Percentiles rank a stretch among this genome's conserved stretches.
These are phyloP conservation scores for Cinnamomum micranthum DNA, from an alignment of 164 flowering plant genomes.

Conservation along the genomic window DNA sequence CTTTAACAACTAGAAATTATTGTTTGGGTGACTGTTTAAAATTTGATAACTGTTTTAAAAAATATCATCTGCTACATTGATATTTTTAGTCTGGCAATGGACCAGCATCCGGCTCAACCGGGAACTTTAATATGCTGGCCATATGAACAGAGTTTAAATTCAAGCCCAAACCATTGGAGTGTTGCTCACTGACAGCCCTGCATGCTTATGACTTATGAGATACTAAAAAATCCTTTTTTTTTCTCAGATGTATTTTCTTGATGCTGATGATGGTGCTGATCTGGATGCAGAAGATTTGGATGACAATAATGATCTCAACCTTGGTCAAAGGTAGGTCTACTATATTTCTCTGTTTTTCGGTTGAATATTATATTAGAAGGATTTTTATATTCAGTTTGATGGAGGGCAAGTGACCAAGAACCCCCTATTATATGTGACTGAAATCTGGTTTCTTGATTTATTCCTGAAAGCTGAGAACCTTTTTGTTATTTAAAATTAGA, in stretches of 20 bases:
- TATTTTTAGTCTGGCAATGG: no score
- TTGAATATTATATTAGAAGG: conserved; percentile 5
- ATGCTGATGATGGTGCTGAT: conserved; percentile 52
- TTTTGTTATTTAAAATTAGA: background rate
- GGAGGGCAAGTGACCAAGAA: background rate
- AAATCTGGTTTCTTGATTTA: no score
- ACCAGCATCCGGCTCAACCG: background rate
- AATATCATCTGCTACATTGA: no score
- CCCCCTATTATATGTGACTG: no score
- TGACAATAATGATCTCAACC: conserved; percentile 29
- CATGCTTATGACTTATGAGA: background rate
- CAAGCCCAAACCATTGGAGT: background rate
- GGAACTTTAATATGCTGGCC: background rate
- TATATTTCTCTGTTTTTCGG: background rate
- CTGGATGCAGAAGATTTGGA: conserved; percentile 27
- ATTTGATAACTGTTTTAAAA: no score
- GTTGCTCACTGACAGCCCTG: background rate
- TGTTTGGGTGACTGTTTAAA: no score
- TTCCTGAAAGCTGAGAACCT: no score
- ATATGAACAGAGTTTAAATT: no score
- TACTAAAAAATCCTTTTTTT: background rate
- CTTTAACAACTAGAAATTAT: background rate
- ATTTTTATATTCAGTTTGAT: background rate
- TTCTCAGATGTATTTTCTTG: conserved; percentile 66
- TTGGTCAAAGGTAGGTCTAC: conserved; percentile 42